Evolutionary conservation across 2,329 filamentous ascomycete species (phyloP), one percentile per base, ranked within the genome.

Genomic region (Phialocephala sp.): DNA sequence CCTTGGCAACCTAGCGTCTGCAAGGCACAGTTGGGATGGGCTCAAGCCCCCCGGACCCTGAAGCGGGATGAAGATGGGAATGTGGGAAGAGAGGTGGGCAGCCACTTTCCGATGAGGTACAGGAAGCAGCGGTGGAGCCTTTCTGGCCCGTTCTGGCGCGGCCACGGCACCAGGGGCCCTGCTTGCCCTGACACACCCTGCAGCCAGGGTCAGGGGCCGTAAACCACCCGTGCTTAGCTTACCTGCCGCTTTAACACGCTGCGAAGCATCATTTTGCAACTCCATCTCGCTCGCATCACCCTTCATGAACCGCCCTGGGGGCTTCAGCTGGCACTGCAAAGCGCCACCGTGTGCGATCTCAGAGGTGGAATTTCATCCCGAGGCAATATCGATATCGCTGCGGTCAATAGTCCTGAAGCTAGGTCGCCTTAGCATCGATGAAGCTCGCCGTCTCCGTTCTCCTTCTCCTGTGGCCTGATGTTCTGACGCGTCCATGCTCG

Each of bases 311-410:
- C 56, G 37, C 56, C 36, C 11, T 55, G 35, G 27, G 45, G 11
- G 3, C 37, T 64, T 64, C 62, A 64, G 62, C 62, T 64, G 22
- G 15, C 20, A 24, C 2, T 36, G 56, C 22, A 35, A 55, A 22
- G 39, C 62, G 62, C 62, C 62, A 58, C 43, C 22, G 24, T 39
- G n/a, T 59, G 55, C 36, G 20, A 59, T 27, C 22, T 20, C n/a
- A 20, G 9, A 24, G 56, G 47, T 35, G 55, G 14, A n/a, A 43
- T 47, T 56, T 60, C 45, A 45, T 20, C 35, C 45, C 59, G 62
- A 64, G 45, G 59, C 62, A 64, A 64, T 59, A 54, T 64, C 62
- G 52, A 64, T 55, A 59, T 64, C 12, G 32, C 18, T 52, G 12
- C 22, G 39, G 56, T 59, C 62, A 43, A 64, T 64, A 64, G 62